Percentiles rank a stretch among this genome's conserved stretches.
Evolutionary conservation across 441 rosid genomes (phyloP).

Genomic region (Theobroma grandiflorum): DNA sequence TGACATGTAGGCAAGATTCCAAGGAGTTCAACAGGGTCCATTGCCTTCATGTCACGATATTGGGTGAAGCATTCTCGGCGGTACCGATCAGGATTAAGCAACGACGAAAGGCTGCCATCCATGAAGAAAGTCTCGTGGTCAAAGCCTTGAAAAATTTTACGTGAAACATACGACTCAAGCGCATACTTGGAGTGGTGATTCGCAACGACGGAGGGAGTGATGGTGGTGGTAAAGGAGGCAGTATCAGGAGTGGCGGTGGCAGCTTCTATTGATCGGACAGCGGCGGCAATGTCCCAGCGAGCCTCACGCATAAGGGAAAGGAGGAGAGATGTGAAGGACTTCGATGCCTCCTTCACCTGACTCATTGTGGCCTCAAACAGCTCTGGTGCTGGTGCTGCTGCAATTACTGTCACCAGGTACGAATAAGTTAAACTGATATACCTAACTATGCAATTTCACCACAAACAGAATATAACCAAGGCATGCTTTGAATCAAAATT

Average conservation of each 20-base stretch:
- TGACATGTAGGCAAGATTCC: slow-evolving; percentile 87
- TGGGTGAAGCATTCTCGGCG: slow-evolving; percentile 89
- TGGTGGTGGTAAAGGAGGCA: slow-evolving; percentile 32
- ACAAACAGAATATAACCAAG: too few species aligned
- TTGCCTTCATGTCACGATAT: slow-evolving; percentile 91
- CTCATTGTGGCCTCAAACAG: slow-evolving; percentile 75
- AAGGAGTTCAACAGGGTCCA: slow-evolving; percentile 93
- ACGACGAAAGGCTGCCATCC: slow-evolving; percentile 94
- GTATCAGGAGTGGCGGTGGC: slow-evolving; percentile 59
- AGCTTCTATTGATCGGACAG: slow-evolving; percentile 92
- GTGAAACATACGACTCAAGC: slow-evolving; percentile 73
- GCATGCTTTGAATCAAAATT: neutral
- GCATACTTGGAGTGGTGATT: slow-evolving; percentile 87
- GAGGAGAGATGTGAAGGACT: slow-evolving; percentile 80
- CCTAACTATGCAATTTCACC: too few species aligned
- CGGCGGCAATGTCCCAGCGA: slow-evolving; percentile 93
- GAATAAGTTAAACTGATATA: neutral
- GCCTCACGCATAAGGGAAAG: slow-evolving; percentile 89
- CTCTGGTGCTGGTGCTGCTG: slow-evolving; percentile 74
- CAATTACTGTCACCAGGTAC: slow-evolving; percentile 44
- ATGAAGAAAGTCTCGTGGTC: slow-evolving; percentile 96
- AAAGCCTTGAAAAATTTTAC: slow-evolving; percentile 84
- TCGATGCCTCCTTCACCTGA: slow-evolving; percentile 79
- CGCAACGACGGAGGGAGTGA: slow-evolving; percentile 54
- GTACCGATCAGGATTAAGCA: slow-evolving; percentile 83